phyloP scores from a whole-genome alignment of 2,329 filamentous ascomycete genomes.

The Cytospora schulzeri region DNA sequence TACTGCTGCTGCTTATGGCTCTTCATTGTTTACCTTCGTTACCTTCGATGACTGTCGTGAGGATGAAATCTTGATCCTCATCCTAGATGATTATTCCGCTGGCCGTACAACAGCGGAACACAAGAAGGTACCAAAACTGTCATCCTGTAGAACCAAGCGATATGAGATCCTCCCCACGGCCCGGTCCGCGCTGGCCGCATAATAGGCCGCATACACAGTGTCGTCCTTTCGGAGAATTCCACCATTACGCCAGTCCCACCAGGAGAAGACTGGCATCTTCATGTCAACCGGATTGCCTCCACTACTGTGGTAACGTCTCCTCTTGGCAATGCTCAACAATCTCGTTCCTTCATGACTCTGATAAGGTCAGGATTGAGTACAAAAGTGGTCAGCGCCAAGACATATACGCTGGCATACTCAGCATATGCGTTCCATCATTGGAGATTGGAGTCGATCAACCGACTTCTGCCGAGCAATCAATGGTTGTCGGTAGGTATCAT shows the following conservation, averaged over 20 bases:
- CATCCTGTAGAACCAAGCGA: not conserved
- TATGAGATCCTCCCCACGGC: not conserved
- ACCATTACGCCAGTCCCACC: not conserved
- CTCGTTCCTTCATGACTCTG: not conserved
- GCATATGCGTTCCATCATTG: not conserved
- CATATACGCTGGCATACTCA: too few species aligned
- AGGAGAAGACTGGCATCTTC: not conserved
- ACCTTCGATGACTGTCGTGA: not conserved
- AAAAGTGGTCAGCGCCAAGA: not conserved
- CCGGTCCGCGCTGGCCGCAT: not conserved
- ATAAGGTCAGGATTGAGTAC: not conserved
- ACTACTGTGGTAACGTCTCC: not conserved
- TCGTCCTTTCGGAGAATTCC: not conserved
- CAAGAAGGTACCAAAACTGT: not conserved
- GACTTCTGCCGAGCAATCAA: not conserved
- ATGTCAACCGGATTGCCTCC: not conserved
- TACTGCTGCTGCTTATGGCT: constrained; percentile 21
- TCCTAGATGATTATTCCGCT: not conserved
- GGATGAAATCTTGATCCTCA: not conserved
- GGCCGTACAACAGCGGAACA: too few species aligned
- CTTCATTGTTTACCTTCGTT: not conserved
- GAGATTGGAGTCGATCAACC: not conserved
- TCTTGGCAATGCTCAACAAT: not conserved
- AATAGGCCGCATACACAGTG: not conserved
- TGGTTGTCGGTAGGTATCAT: too few species aligned